phyloP scores from a whole-genome alignment of 305 asterid genomes.

The Fraxinus albicans region DNA sequence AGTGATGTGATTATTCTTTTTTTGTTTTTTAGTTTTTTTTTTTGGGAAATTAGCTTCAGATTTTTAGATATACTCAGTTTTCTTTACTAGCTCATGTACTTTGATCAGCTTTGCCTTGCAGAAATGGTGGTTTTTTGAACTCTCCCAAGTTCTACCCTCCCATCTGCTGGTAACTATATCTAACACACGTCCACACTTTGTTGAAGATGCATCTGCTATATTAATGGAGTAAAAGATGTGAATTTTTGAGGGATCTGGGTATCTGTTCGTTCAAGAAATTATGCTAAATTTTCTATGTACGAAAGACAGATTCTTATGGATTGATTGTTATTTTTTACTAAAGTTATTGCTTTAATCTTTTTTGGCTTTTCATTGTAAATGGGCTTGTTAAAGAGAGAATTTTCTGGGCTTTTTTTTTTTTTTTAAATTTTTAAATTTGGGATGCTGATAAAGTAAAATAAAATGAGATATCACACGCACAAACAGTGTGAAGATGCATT shows the following conservation, averaged over 20 bases:
- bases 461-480: not conserved
- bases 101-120: not conserved
- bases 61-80: not conserved
- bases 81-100: not conserved
- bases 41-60: not conserved
- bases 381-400: not conserved
- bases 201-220: not conserved
- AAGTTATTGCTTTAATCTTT: not conserved
- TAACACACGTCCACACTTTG: not conserved
- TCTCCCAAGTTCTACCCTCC: not conserved
- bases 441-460: constrained; percentile 6
- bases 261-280: not conserved
- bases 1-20: not conserved
- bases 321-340: not conserved
- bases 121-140: not conserved
- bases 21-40: not conserved
- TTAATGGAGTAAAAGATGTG: not conserved
- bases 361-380: not conserved
- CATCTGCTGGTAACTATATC: not conserved
- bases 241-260: not conserved
- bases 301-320: not conserved
- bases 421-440: not conserved
- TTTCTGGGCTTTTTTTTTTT: not conserved
- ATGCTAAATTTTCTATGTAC: not conserved
- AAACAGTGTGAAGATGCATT: not conserved